phyloP scores from a whole-genome alignment of 306 rosid species.

The Pyrus bretschneideri region DNA sequence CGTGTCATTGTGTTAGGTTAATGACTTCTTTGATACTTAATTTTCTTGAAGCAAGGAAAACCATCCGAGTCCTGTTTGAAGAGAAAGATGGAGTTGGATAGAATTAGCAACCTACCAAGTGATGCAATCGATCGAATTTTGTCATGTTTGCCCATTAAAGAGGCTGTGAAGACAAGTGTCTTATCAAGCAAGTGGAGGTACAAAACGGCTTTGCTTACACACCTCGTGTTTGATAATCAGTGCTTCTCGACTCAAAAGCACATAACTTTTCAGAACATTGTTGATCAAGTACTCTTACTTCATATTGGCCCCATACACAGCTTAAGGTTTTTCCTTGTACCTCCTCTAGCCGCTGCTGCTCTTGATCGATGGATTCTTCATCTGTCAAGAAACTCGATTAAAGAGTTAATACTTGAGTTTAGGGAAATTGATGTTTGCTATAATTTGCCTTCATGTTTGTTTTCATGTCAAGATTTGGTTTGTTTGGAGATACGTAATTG shows the following conservation, averaged over 20 bases:
- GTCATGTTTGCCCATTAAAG: constrained; percentile 39
- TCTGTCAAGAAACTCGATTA: constrained; percentile 34
- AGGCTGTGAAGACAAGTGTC: constrained; percentile 50
- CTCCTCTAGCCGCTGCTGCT: constrained; percentile 29
- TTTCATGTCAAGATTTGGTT: constrained; percentile 38
- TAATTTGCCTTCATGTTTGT: constrained; percentile 39
- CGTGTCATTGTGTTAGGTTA: too few relatives aligned
- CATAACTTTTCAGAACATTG: constrained; percentile 21
- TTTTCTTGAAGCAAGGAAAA: too few relatives aligned
- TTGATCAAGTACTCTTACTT: constrained; percentile 49
- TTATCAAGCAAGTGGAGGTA: constrained; percentile 56
- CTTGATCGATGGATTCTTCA: constrained; percentile 49
- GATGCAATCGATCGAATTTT: constrained; percentile 37
- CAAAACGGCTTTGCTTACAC: constrained; percentile 41
- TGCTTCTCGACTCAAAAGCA: constrained; percentile 22
- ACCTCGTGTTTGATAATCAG: constrained; percentile 33
- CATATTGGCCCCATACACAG: constrained; percentile 40
- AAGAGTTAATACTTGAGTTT: constrained; percentile 44
- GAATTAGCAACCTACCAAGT: constrained; percentile 38
- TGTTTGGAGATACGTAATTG: constrained; percentile 43
- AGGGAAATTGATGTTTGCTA: constrained; percentile 39
- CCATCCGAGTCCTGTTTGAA: constrained; percentile 3
- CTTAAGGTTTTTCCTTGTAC: constrained; percentile 39
- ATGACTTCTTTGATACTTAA: too few relatives aligned
- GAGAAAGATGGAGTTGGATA: constrained; percentile 36